phyloP scores from a whole-genome alignment of 257 asterid genomes.

The Perilla frutescens region DNA sequence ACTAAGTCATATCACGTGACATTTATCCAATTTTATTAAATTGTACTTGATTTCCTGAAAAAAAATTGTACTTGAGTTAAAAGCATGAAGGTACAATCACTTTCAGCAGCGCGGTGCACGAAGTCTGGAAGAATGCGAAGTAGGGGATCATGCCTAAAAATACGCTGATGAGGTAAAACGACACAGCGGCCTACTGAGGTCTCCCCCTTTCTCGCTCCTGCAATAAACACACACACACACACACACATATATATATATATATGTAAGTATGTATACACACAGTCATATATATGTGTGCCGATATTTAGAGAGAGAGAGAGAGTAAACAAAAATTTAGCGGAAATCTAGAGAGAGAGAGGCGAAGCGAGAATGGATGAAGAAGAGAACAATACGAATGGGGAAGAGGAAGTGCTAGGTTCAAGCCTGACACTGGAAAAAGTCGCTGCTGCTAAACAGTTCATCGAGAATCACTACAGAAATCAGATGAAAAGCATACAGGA shows the following conservation, averaged over 20 bases:
- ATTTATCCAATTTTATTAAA: no score
- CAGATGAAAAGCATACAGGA: conserved; percentile 91
- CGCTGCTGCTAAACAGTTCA: conserved; percentile 90
- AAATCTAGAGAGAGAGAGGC: conserved; percentile 44
- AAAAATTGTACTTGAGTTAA: not conserved
- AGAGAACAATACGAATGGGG: conserved; percentile 36
- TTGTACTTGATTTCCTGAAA: no score
- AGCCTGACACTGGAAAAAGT: conserved; percentile 91
- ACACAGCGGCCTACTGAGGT: conserved; percentile 39
- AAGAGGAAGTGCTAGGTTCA: conserved; percentile 76
- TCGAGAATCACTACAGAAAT: conserved; percentile 90
- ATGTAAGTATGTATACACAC: conserved; percentile 8
- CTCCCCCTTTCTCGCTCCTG: conserved; percentile 31
- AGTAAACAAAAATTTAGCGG: conserved; percentile 24
- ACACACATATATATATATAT: conserved; percentile 22
- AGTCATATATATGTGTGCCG: not conserved
- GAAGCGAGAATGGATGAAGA: conserved; percentile 54
- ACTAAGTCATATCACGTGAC: no score
- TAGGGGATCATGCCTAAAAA: conserved; percentile 28
- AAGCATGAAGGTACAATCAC: conserved; percentile 28
- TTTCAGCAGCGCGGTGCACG: conserved; percentile 16
- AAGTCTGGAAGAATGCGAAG: conserved; percentile 17
- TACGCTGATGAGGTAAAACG: conserved; percentile 44
- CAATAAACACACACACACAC: conserved; percentile 33
- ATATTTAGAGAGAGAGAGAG: not conserved